Evolutionary conservation across 768 basidiomycete species (phyloP), one percentile per base, ranked within the genome.

Genomic region (Macrolepiota dolichaula): DNA sequence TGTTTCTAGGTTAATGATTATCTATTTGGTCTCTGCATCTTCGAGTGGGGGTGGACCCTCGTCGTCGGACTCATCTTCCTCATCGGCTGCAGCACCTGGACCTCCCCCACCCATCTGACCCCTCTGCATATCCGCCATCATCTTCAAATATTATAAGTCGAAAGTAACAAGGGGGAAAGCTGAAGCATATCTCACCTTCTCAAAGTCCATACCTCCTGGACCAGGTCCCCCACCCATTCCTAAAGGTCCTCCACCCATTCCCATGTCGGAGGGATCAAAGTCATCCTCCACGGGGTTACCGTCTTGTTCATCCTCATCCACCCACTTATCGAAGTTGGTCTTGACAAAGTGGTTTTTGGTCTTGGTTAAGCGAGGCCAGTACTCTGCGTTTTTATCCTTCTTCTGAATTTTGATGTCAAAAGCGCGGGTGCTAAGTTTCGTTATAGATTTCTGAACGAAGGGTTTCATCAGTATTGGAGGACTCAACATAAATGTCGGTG

Each of bases 221-320:
- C 61, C 64, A 19, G 51, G 61, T 27, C 55, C 55, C 38, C 65
- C 58, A 46, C 78, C 77, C 75, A 83, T 76, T 0, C 80, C 83
- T 47, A 76, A 74, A 70, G 81, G 77, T 0, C 77, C 78, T 71
- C 75, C 75, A 75, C 81, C 81, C 1, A 80, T 82, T 62, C 74
- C 74, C 76, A 81, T 79, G 1, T 77, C 81, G 32, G 79, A 76
- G 1, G 74, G 78, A 55, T 77, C 78, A 29, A 51, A 38, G 15
- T 76, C 77, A 2, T 87, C 85, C 0, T 80, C 84, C 10, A 79
- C 81, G 1, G 74, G 71, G 24, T 75, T 82, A 54, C 80, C 89
- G 42, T 92, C 90, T 76, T 98, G 96, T 72, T 98, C 96, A 71
- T 98, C 96, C 77, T 98, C 96, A 69, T 98, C 96, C 44, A 91